phyloP scores from a whole-genome alignment of 257 asterid species.

The Jacaranda mimosifolia region DNA sequence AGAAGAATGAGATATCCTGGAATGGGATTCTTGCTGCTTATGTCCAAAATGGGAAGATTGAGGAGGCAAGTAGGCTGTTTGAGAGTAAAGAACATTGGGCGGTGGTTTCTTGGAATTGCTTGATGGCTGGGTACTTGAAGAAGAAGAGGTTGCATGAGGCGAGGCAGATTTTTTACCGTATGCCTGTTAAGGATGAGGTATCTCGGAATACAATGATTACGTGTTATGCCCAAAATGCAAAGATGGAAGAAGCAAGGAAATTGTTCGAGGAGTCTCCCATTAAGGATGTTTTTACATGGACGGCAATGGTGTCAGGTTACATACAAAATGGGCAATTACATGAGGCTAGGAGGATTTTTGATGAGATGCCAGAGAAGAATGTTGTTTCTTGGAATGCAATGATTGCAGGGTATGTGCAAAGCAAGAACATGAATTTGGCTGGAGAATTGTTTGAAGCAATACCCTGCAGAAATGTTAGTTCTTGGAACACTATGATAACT shows the following conservation, averaged over 20 bases:
- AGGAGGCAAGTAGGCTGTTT: slow-evolving; percentile 81
- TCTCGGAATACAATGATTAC: slow-evolving; percentile 93
- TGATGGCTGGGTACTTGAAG: slow-evolving; percentile 93
- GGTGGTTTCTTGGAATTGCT: slow-evolving; percentile 94
- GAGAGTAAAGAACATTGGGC: slow-evolving; percentile 75
- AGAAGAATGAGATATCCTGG: slow-evolving; percentile 91
- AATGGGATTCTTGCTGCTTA: slow-evolving; percentile 89
- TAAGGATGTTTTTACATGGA: slow-evolving; percentile 86
- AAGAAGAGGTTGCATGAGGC: slow-evolving; percentile 80
- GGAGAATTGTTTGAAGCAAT: slow-evolving; percentile 79
- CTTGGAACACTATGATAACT: slow-evolving; percentile 95
- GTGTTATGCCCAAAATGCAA: slow-evolving; percentile 82
- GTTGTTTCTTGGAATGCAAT: slow-evolving; percentile 92
- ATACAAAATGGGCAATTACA: slow-evolving; percentile 80
- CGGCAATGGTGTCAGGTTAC: slow-evolving; percentile 88
- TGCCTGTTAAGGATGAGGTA: slow-evolving; percentile 80
- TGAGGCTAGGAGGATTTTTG: slow-evolving; percentile 74
- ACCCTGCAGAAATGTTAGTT: slow-evolving; percentile 79
- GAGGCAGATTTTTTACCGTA: slow-evolving; percentile 62
- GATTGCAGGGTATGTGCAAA: slow-evolving; percentile 87
- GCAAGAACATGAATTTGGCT: slow-evolving; percentile 73
- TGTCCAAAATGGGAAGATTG: slow-evolving; percentile 83
- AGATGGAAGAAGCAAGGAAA: slow-evolving; percentile 68
- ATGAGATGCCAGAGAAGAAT: slow-evolving; percentile 86
- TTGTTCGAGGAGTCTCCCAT: slow-evolving; percentile 75